Percentiles rank a stretch among this genome's conserved stretches.
Evolutionary conservation across 352 stramenopile species (phyloP).

Genomic region (Pelagophyceae sp.): DNA sequence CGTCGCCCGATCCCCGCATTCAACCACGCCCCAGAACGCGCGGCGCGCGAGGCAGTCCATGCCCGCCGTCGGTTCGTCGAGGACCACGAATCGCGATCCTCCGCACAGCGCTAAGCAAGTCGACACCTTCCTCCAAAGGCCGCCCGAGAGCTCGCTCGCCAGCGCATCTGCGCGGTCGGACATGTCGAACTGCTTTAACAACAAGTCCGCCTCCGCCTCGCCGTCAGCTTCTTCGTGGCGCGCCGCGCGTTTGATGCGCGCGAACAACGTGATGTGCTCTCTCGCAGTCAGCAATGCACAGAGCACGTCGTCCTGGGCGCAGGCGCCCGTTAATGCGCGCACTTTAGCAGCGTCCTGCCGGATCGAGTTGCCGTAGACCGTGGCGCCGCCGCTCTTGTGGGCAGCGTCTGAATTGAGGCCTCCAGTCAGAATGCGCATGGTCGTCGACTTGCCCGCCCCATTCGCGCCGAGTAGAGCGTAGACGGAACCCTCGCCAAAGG

Average conservation of each 20-base stretch:
- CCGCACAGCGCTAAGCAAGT: slow-evolving; percentile 68
- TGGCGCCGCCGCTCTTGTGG: slow-evolving; percentile 21
- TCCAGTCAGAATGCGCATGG: slow-evolving; percentile 86
- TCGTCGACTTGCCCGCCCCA: slow-evolving; percentile 86
- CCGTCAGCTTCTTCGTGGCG: slow-evolving; percentile 35
- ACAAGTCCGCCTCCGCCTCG: neutral
- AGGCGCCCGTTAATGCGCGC: slow-evolving; percentile 66
- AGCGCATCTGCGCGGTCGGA: slow-evolving; percentile 14
- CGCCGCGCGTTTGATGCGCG: slow-evolving; percentile 67
- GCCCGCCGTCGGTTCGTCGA: slow-evolving; percentile 72
- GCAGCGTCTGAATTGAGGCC: slow-evolving; percentile 36
- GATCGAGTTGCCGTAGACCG: neutral
- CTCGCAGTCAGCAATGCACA: slow-evolving; percentile 78
- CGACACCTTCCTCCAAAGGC: slow-evolving; percentile 77
- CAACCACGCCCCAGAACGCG: slow-evolving; percentile 68
- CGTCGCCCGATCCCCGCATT: slow-evolving; percentile 51
- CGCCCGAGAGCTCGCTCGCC: slow-evolving; percentile 45
- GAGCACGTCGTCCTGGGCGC: slow-evolving; percentile 82
- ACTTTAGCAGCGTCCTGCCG: slow-evolving; percentile 56
- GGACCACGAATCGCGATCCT: slow-evolving; percentile 69
- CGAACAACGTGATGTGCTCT: slow-evolving; percentile 79
- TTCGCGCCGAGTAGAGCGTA: slow-evolving; percentile 78
- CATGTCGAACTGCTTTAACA: neutral
- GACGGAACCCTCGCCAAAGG: slow-evolving; percentile 69
- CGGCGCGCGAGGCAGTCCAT: slow-evolving; percentile 45